phyloP scores from a whole-genome alignment of 23 red algal species.

The Rhodosorus marinus region DNA sequence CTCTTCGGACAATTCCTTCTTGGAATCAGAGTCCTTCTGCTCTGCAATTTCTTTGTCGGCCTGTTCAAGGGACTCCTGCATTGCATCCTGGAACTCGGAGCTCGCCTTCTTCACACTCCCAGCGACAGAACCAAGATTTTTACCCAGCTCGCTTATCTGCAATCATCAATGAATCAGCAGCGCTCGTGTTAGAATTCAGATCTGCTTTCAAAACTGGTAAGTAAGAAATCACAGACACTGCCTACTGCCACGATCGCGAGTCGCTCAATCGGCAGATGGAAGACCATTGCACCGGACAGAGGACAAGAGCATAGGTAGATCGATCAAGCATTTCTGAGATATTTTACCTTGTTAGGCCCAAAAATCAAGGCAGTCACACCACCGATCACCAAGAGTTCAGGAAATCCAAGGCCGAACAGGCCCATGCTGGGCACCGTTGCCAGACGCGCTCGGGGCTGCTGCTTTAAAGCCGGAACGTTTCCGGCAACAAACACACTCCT shows the following conservation, averaged over 20 bases:
- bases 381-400: constrained; percentile 69
- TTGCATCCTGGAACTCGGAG: constrained; percentile 69
- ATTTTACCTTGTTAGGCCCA: constrained; percentile 65
- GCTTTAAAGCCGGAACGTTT: background rate
- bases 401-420: constrained; percentile 66
- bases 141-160: too few species aligned
- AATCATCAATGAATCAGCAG: too few species aligned
- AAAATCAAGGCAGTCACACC: constrained; percentile 68
- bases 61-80: constrained; percentile 35
- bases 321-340: too few species aligned
- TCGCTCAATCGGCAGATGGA: too few species aligned
- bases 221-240: too few species aligned
- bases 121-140: constrained; percentile 53
- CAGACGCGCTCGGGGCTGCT: background rate
- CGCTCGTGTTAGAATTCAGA: too few species aligned
- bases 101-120: constrained; percentile 81
- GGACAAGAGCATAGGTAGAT: too few species aligned
- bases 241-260: too few species aligned
- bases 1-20: background rate
- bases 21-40: background rate
- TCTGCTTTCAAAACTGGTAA: too few species aligned
- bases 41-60: background rate
- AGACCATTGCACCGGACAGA: too few species aligned
- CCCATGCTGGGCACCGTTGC: background rate
- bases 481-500: background rate